A percentile compares a stretch with the other conserved stretches of the same genome.
These are phyloP conservation scores for Cercospora sp. DNA, from an alignment of 2,329 filamentous ascomycete genomes.

Conservation along the genomic window DNA sequence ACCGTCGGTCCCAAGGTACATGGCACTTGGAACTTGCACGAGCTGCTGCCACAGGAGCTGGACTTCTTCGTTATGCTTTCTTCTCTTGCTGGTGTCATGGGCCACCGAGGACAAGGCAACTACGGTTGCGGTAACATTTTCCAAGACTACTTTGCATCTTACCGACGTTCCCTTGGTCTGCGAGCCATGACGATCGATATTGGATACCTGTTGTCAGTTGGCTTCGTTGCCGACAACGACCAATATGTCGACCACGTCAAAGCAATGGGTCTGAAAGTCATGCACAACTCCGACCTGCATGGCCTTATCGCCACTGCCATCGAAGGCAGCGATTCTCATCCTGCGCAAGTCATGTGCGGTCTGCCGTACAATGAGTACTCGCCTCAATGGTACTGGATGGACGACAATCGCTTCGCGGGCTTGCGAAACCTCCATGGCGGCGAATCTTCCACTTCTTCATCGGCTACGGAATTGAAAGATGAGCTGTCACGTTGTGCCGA, in stretches of 20 bases:
- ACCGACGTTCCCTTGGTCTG: conserved; percentile 32
- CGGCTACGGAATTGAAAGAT: conserved; percentile 5
- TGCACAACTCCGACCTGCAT: conserved; percentile 18
- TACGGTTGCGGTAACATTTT: conserved; percentile 44
- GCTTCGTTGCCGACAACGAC: conserved; percentile 25
- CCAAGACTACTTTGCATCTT: conserved; percentile 31
- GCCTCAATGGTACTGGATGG: conserved; percentile 18
- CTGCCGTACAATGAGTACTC: conserved; percentile 12
- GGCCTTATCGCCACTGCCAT: conserved; percentile 16
- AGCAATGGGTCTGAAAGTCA: conserved; percentile 13
- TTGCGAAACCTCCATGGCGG: not conserved
- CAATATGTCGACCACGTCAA: conserved; percentile 18
- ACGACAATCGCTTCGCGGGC: conserved; percentile 14
- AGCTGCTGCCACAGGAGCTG: conserved; percentile 22
- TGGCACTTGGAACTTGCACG: conserved; percentile 34
- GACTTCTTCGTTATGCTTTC: conserved; percentile 39
- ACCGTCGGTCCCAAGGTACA: conserved; percentile 31
- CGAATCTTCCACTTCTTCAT: not conserved
- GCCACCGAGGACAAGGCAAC: conserved; percentile 43
- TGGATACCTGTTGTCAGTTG: conserved; percentile 37
- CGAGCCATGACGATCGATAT: conserved; percentile 34
- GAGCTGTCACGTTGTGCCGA: not conserved
- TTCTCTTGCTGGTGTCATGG: conserved; percentile 29
- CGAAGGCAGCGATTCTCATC: conserved; percentile 7
- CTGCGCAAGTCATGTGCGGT: conserved; percentile 12